A percentile compares a stretch with the other conserved stretches of the same genome.
phyloP scores from a whole-genome alignment of 2,329 filamentous ascomycete genomes.

The Acephala macrosclerotiorum region DNA sequence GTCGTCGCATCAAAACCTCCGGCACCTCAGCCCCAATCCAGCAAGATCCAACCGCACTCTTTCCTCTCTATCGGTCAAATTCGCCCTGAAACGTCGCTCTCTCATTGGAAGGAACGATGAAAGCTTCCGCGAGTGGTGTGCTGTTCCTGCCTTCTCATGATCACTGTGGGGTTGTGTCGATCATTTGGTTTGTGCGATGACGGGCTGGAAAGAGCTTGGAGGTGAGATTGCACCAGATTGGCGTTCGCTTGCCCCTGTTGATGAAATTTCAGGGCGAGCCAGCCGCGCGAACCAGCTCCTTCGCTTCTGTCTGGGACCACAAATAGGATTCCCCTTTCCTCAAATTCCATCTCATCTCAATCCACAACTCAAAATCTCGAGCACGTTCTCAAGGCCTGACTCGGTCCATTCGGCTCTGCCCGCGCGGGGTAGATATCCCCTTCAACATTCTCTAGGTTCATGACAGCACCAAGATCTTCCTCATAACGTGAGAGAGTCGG shows the following conservation, averaged over 20 bases:
- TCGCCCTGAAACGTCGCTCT: neutral
- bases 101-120: neutral
- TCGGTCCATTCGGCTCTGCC: neutral
- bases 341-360: neutral
- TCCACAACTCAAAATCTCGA: neutral
- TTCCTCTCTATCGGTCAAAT: neutral
- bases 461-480: neutral
- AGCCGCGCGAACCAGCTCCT: neutral
- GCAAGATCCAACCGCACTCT: neutral
- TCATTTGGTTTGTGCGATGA: neutral
- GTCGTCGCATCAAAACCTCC: neutral
- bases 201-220: neutral
- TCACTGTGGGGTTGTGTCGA: neutral
- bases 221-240: too few species aligned
- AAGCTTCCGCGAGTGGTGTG: neutral
- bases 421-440: neutral
- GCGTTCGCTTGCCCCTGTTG: neutral
- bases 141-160: constrained; percentile 7
- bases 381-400: neutral
- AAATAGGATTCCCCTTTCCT: neutral
- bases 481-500: neutral
- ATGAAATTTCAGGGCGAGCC: neutral
- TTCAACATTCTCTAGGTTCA: neutral
- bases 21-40: constrained; percentile 1
- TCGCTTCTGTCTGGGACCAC: neutral